Base-by-base conservation (phyloP, 2,329 filamentous ascomycete genomes). In the Aspergillus hiratsukae region DNA sequence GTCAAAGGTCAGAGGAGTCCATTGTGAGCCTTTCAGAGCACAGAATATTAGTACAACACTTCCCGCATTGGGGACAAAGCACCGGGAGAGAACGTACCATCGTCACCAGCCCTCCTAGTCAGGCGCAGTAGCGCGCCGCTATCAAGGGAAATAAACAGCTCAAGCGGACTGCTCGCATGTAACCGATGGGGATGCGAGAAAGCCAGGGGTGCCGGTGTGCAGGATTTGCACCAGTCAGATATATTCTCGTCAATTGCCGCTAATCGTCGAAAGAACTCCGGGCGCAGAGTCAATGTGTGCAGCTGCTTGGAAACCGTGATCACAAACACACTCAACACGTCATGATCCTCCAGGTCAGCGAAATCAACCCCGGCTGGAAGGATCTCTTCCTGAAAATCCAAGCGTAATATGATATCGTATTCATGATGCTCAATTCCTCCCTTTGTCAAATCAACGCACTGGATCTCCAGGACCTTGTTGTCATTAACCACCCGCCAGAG, bases 401-500 rank as follows among this genome's bases (percentile, higher is more conserved):
- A 83, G 65, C 90, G 86, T 51, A 97, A 80, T 4, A 89, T 87
- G 52, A 94, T 78, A 61, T 87, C 85, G 54, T 89, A 85, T 73
- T 95, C 90, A 51, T 75, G 70, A 46, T 80, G 75, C 23, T 85
- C 82, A 63, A 80, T 82, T 59, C 80, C 81, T 62, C 81, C 83
- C 76, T 83, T 91, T 70, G 85, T 88, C 62, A 97, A 77, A 74
- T 99, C 94, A 58, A 90, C 85, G 43, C 86, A 87, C 69, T 90
- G 88, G 51, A 99, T 81, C 75, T 94, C 93, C 64, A 99, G 80
- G 60, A 91, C 80, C 63, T 84, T 89, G 67, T 86, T 85, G 66
- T 90, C 86, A 68, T 96, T 88, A 58, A 97, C 77, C 41, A 97
- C 82, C 64, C 93, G 85, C 94, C 94, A 99, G 49, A 96, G 81